Evolutionary conservation across 306 rosid species (phyloP).

Genomic region (Biancaea sappan): DNA sequence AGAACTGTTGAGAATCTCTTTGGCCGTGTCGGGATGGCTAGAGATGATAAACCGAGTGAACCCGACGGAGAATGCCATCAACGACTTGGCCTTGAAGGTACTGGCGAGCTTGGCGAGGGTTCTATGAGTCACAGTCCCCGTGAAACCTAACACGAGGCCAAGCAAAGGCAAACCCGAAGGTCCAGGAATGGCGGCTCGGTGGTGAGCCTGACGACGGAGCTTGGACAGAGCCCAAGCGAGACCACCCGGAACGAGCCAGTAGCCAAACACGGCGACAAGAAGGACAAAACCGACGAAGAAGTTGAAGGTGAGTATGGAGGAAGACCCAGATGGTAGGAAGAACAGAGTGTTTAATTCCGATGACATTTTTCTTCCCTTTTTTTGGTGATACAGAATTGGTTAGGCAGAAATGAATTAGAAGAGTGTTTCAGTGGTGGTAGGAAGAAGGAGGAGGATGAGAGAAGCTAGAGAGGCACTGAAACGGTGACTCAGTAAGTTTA

Average conservation of each 20-base stretch:
- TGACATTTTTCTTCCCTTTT: constrained; percentile 37
- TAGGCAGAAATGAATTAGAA: neutral
- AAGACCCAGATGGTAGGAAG: constrained; percentile 22
- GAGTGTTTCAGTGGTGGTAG: neutral
- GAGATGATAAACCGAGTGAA: constrained; percentile 66
- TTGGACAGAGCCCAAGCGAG: constrained; percentile 66
- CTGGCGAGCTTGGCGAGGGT: constrained; percentile 46
- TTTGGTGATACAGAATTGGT: neutral
- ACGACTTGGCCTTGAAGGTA: constrained; percentile 39
- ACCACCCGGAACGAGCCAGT: constrained; percentile 74
- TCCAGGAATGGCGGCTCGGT: constrained; percentile 48
- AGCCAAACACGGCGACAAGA: constrained; percentile 34
- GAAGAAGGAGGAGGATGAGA: neutral
- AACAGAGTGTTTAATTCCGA: constrained; percentile 36
- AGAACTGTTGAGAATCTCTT: constrained; percentile 63
- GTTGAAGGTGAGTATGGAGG: constrained; percentile 33
- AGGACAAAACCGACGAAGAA: constrained; percentile 33
- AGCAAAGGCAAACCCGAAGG: constrained; percentile 70
- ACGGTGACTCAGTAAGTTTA: neutral
- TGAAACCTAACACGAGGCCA: constrained; percentile 49
- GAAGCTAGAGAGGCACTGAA: neutral
- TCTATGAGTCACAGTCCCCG: constrained; percentile 49
- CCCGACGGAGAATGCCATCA: constrained; percentile 77
- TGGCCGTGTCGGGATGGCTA: constrained; percentile 56
- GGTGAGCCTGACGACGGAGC: constrained; percentile 6